phyloP scores from a whole-genome alignment of 768 basidiomycete species.

The Amanita pseudoporphyria region DNA sequence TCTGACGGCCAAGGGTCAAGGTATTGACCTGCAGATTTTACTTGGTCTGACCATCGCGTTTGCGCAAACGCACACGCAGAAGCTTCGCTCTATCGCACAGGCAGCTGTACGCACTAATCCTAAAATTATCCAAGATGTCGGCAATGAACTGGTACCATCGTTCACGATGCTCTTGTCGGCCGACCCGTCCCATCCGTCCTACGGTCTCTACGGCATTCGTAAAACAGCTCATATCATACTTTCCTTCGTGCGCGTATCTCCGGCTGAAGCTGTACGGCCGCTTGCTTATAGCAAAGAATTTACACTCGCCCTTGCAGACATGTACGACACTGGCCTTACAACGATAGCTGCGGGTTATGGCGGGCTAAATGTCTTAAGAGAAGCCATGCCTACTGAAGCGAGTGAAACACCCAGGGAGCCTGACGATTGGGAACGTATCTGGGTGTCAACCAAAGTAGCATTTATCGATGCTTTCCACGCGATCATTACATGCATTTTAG shows the following conservation, averaged over 20 bases:
- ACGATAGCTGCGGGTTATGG: constrained; percentile 53
- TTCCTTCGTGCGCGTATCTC: constrained; percentile 42
- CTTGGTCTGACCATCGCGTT: constrained; percentile 58
- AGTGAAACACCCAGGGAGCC: constrained; percentile 19
- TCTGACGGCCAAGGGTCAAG: constrained; percentile 15
- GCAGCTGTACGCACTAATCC: constrained; percentile 26
- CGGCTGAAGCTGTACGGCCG: constrained; percentile 36
- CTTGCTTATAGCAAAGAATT: constrained; percentile 47
- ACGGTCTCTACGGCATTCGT: constrained; percentile 54
- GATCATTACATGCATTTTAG: constrained; percentile 39
- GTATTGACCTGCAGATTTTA: constrained; percentile 43
- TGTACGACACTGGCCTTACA: constrained; percentile 52
- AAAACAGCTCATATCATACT: constrained; percentile 51
- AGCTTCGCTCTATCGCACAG: constrained; percentile 34
- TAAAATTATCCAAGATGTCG: constrained; percentile 22
- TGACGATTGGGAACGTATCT: constrained; percentile 64
- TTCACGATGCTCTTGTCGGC: constrained; percentile 42
- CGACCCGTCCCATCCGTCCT: constrained; percentile 22
- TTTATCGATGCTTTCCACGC: constrained; percentile 63
- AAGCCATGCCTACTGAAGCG: constrained; percentile 2
- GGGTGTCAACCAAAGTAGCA: constrained; percentile 66
- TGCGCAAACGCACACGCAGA: constrained; percentile 31
- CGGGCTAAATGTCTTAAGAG: constrained; percentile 25
- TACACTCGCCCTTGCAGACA: constrained; percentile 42
- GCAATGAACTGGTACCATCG: constrained; percentile 43